Conservation (phyloP, 2,329 filamentous ascomycete genomes). For the Myriosclerotinia duriaeana region DNA sequence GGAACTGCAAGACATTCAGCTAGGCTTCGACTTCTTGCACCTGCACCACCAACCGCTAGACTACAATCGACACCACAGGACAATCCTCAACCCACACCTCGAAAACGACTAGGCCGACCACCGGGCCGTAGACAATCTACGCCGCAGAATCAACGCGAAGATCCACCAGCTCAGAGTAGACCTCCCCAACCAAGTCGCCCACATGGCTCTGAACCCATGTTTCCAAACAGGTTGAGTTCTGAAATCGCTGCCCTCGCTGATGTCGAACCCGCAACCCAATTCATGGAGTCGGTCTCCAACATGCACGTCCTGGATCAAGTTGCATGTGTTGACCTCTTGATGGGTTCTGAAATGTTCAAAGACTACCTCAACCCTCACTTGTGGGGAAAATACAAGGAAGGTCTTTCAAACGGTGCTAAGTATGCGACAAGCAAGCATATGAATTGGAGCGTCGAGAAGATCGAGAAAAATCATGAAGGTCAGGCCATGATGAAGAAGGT, state of each 20-base stretch:
- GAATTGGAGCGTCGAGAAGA: background rate
- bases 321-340: slow-evolving; percentile 7
- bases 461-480: background rate
- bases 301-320: background rate
- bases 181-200: background rate
- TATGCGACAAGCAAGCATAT: background rate
- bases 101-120: background rate
- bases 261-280: background rate
- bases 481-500: background rate
- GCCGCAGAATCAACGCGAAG: background rate
- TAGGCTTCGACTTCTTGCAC: background rate
- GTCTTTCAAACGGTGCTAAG: background rate
- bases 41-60: background rate
- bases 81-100: too few species aligned
- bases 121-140: background rate
- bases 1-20: background rate
- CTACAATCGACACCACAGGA: too few species aligned
- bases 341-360: background rate
- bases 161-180: background rate
- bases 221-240: background rate
- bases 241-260: background rate
- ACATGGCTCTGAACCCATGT: background rate
- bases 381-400: background rate
- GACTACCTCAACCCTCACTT: slow-evolving; percentile 10
- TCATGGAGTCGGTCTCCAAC: background rate